Evolutionary conservation across 2,329 filamentous ascomycete species (phyloP), one percentile per base, ranked within the genome.

Genomic region (Ophiostoma populinum): DNA sequence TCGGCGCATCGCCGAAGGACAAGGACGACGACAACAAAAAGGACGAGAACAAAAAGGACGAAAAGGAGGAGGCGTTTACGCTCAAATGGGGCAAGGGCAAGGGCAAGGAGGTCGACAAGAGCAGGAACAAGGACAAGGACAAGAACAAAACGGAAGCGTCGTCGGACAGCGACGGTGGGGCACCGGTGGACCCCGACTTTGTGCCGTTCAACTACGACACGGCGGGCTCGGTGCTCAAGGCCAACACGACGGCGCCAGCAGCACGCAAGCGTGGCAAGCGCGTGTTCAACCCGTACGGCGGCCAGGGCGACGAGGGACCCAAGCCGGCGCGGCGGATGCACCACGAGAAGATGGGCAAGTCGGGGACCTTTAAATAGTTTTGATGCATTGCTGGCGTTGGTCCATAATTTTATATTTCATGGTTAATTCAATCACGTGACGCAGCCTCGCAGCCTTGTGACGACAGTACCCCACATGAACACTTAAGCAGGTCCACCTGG

Each of bases 351-450:
- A 40, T 43, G 18, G 49, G 50, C 19, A 55, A 54, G 45, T 48
- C 50, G 16, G 53, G 54, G 9, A 55, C 52, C 27, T 62, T 61
- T n/a, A 58, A 59, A 46, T 59, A 58, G 34, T 42, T 11, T 11
- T 22, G 21, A 11, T 22, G 21, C 21, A 22, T 22, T 22, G 21
- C n/a, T n/a, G n/a, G n/a, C n/a, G n/a, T n/a, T n/a, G n/a, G n/a
- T n/a, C n/a, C n/a, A n/a, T n/a, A n/a, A n/a, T n/a, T n/a, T n/a
- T n/a, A n/a, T n/a, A n/a, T n/a, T n/a, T n/a, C n/a, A n/a, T n/a
- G n/a, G n/a, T n/a, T n/a, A n/a, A n/a, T n/a, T n/a, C n/a, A n/a
- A n/a, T n/a, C n/a, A n/a, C n/a, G n/a, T n/a, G n/a, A n/a, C n/a
- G n/a, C n/a, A n/a, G n/a, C n/a, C n/a, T n/a, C n/a, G n/a, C n/a